Evolutionary conservation across 225 moss, liverwort and hornwort species (phyloP).

Genomic region (Ulota crispa): DNA sequence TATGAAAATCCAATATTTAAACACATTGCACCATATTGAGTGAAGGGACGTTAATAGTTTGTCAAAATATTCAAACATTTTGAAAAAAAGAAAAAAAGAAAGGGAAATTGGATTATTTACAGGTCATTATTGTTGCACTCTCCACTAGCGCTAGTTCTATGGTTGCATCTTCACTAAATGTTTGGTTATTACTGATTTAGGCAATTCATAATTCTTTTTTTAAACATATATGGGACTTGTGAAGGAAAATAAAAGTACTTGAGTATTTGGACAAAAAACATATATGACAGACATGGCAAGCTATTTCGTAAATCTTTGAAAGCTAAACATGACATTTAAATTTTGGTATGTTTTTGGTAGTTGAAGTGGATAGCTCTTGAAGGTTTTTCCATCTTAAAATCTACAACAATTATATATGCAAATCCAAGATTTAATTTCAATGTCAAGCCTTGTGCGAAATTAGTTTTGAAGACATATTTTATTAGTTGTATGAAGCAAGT

Average conservation of each 20-base stretch:
- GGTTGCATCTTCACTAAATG: no score
- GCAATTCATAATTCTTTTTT: background rate
- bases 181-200: no score
- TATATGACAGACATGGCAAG: background rate
- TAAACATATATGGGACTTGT: background rate
- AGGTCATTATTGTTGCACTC: no score
- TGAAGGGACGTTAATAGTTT: background rate
- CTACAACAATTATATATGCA: background rate
- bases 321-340: background rate
- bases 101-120: no score
- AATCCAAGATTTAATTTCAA: no score
- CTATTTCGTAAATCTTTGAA: background rate
- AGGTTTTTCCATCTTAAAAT: background rate
- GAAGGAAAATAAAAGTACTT: background rate
- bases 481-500: background rate
- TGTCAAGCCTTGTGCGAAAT: background rate
- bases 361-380: background rate
- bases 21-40: background rate
- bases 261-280: background rate
- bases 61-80: background rate
- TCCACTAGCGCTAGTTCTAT: no score
- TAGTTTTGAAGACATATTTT: background rate
- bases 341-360: background rate
- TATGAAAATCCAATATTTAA: no score
- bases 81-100: background rate